Conservation (phyloP, 345 rosid genomes). For the Ailanthus altissimus region DNA sequence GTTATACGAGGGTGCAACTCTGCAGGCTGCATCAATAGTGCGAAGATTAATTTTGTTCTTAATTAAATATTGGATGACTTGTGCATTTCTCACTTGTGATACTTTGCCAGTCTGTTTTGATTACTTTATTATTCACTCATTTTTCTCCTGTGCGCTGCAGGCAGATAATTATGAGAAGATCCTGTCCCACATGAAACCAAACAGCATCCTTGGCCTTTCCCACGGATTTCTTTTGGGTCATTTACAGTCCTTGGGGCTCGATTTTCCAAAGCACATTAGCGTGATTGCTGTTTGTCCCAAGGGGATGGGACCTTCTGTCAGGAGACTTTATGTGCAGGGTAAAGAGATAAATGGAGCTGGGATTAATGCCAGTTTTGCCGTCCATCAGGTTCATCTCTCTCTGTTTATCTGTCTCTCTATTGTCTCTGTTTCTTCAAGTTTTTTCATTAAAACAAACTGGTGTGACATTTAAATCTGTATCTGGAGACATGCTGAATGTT, state of each 20-base stretch:
- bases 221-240: conserved; percentile 59
- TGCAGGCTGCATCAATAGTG: not conserved
- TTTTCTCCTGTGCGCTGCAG: conserved; percentile 16
- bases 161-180: conserved; percentile 42
- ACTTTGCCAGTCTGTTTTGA: not conserved
- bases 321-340: conserved; percentile 55
- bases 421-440: not conserved
- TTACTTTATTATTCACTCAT: not conserved
- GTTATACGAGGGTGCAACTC: not conserved
- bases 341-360: conserved; percentile 50
- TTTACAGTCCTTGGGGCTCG: conserved; percentile 40
- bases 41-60: not conserved
- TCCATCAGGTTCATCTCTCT: conserved; percentile 38
- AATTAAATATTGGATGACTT: not conserved
- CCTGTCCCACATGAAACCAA: conserved; percentile 58
- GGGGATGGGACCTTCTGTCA: conserved; percentile 52
- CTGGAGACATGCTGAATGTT: not conserved
- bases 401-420: not conserved
- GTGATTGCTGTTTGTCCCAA: conserved; percentile 54
- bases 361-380: conserved; percentile 42
- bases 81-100: not conserved
- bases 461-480: not conserved
- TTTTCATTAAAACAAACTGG: not conserved
- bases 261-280: conserved; percentile 49
- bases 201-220: conserved; percentile 61